Conservation (phyloP, 192 early-diverging fungal genomes). For the Spizellomyces punctatus region DNA sequence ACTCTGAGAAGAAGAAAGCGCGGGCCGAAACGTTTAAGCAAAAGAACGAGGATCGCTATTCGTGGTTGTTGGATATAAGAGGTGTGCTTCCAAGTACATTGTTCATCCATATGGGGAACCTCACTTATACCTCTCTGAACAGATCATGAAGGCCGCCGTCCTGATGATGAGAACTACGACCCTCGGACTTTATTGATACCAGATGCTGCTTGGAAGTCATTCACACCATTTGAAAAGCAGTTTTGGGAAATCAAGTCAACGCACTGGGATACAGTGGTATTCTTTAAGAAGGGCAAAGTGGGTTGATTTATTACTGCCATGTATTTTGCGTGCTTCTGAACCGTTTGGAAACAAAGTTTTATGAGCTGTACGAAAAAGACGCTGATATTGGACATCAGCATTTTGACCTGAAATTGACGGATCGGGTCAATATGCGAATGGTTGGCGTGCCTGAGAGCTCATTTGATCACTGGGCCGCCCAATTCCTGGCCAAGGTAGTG, state of each 20-base stretch:
- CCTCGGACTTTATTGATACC: constrained; percentile 89
- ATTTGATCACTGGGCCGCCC: constrained; percentile 84
- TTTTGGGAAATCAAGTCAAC: constrained; percentile 98
- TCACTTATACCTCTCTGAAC: constrained; percentile 5
- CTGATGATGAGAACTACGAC: constrained; percentile 82
- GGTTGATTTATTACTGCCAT: background rate
- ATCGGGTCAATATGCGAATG: constrained; percentile 99
- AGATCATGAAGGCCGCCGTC: constrained; percentile 17
- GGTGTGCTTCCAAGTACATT: constrained; percentile 50
- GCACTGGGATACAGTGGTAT: constrained; percentile 94
- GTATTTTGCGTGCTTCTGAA: background rate
- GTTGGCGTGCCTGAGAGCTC: constrained; percentile 93
- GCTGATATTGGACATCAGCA: constrained; percentile 94
- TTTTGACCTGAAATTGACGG: constrained; percentile 95
- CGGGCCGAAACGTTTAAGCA: constrained; percentile 67
- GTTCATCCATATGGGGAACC: no score
- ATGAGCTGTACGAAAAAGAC: constrained; percentile 98
- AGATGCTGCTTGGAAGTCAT: constrained; percentile 71
- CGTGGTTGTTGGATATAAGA: constrained; percentile 83
- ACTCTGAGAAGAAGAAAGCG: constrained; percentile 16
- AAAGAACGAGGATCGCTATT: constrained; percentile 81
- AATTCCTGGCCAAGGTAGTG: constrained; percentile 29
- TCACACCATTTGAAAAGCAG: constrained; percentile 96
- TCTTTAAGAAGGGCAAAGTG: constrained; percentile 99
- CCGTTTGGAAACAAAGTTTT: constrained; percentile 19